A percentile compares a stretch with the other conserved stretches of the same genome.
Evolutionary conservation across 2,329 filamentous ascomycete genomes (phyloP).

Genomic region (Grosmannia serpens): DNA sequence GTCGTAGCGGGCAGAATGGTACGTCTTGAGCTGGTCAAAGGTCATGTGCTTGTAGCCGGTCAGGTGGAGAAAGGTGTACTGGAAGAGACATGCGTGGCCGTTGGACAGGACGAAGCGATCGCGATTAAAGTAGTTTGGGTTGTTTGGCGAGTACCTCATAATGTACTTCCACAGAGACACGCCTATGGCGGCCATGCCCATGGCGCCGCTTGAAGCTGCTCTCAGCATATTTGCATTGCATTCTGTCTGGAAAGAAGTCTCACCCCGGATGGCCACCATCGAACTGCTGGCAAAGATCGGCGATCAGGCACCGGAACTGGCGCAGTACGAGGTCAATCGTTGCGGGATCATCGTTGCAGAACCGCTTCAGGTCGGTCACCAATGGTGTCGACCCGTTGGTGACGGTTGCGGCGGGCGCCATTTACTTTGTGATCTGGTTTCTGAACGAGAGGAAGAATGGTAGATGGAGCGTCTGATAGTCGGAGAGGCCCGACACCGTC

Average conservation of each 20-base stretch:
- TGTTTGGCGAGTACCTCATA: conserved; percentile 48
- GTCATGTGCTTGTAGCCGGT: conserved; percentile 43
- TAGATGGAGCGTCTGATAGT: no score
- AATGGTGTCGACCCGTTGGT: no score
- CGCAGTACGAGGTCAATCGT: no score
- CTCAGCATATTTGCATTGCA: conserved; percentile 4
- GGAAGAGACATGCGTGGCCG: conserved; percentile 43
- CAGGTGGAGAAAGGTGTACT: conserved; percentile 42
- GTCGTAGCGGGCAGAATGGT: conserved; percentile 28
- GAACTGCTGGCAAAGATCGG: conserved; percentile 60
- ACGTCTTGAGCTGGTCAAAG: conserved; percentile 43
- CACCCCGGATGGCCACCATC: conserved; percentile 40
- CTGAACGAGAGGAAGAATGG: no score
- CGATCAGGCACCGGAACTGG: conserved; percentile 48
- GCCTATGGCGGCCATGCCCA: conserved; percentile 52
- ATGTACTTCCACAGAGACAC: conserved; percentile 48
- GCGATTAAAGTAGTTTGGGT: conserved; percentile 46
- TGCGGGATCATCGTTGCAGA: no score
- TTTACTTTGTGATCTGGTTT: no score
- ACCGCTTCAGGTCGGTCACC: no score
- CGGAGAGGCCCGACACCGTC: no score
- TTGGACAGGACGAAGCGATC: conserved; percentile 54
- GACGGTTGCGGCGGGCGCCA: no score
- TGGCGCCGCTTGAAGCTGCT: conserved; percentile 23
- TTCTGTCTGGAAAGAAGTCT: not conserved